Base-by-base conservation (phyloP, 2,329 filamentous ascomycete species). In the Nannizziopsis barbatae region DNA sequence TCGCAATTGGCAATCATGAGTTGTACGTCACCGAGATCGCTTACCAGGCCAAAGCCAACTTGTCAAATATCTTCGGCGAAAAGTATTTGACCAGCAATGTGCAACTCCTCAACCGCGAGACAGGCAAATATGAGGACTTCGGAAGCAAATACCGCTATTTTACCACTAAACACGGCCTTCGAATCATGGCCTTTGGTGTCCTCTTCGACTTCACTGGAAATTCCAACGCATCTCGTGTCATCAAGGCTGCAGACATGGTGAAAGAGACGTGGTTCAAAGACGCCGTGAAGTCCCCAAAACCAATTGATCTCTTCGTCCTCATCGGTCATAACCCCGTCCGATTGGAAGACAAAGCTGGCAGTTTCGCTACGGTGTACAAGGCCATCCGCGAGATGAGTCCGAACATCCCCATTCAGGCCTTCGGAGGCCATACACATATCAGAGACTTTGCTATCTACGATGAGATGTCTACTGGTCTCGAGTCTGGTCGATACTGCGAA, bases 401-500 rank as follows among this genome's bases (percentile, higher is more conserved):
- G 1, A 65, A 73, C 11, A 76, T 73, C 1, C 80, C 80, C 0
- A 75, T 84, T 41, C 79, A 83, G 60, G 72, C 78, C 46, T 80
- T 84, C 54, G 80, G 79, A 15, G 80, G 79, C 8, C 80, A 83
- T 62, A 75, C 69, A 33, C 80, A 83, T 58, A 74, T 81, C 51
- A 75, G 81, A 12, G 80, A 84, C 58, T 81, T 82, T 59, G 71
- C 71, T 14, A 75, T 81, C 2, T 81, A 77, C 52, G 80, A 84
- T 57, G 71, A 76, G 49, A 73, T 72, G 55, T 74, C 76, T 5
- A 79, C 79, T 3, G 79, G 72, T 0, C 67, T 83, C 7, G 79
- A 81, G 55, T 77, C 79, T 2, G 79, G 77, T 5, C 72, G 77
- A 45, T 84, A 83, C 62, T 83, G 80, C 58, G 80, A 84, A 64